Conservation (phyloP, 2,329 filamentous ascomycete genomes). For the Calonectria pauciramosa region DNA sequence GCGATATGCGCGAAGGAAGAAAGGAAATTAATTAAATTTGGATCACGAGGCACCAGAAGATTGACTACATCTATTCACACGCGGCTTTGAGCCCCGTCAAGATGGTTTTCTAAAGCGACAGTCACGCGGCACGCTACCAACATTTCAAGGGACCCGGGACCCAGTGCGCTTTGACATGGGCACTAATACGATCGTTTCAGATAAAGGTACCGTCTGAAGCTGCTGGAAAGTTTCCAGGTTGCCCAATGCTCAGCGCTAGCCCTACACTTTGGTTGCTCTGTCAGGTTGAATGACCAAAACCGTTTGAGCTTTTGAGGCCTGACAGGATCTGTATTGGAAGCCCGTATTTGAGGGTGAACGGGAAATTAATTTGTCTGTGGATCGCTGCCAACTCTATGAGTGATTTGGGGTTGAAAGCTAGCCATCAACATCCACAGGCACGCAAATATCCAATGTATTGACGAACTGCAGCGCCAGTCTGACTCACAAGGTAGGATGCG, state of each 20-base stretch:
- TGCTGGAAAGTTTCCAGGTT: not conserved
- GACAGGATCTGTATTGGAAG: not conserved
- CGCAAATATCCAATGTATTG: too few species aligned
- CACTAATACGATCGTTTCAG: not conserved
- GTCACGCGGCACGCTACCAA: not conserved
- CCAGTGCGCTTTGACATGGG: not conserved
- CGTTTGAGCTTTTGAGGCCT: not conserved
- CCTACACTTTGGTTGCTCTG: not conserved
- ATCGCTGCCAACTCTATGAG: too few species aligned
- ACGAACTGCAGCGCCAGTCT: not conserved
- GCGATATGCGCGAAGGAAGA: not conserved
- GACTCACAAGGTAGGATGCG: not conserved
- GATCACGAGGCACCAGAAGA: not conserved
- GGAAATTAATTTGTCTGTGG: too few species aligned
- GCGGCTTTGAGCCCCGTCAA: not conserved
- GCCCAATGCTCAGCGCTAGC: not conserved
- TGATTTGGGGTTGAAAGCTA: too few species aligned
- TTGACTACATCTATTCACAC: not conserved
- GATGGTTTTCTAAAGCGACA: not conserved
- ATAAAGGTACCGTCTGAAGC: not conserved
- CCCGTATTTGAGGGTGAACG: too few species aligned
- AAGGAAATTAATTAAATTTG: not conserved
- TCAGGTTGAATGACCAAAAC: not conserved
- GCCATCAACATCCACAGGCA: too few species aligned
- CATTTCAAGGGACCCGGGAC: not conserved